A percentile compares a stretch with the other conserved stretches of the same genome.
phyloP scores from a whole-genome alignment of 2,329 filamentous ascomycete species.

The Cryoendolithus antarcticus region DNA sequence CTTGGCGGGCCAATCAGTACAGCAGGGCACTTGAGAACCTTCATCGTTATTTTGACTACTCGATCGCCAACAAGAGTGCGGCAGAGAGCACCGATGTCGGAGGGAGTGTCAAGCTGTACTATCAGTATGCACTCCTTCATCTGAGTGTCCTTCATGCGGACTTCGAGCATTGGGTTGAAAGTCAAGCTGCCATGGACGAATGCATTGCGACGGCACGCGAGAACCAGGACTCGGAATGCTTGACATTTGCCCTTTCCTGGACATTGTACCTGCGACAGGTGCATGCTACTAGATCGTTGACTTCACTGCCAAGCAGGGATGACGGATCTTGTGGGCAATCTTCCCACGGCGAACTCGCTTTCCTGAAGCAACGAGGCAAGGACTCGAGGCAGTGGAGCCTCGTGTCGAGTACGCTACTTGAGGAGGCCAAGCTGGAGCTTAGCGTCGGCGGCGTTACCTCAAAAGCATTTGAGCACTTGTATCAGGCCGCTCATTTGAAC shows the following conservation, averaged over 20 bases:
- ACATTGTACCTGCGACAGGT: constrained; percentile 86
- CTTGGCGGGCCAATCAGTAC: constrained; percentile 85
- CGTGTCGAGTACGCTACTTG: constrained; percentile 70
- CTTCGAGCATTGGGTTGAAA: constrained; percentile 83
- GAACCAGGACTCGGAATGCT: constrained; percentile 79
- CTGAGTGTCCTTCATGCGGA: constrained; percentile 88
- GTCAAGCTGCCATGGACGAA: constrained; percentile 87
- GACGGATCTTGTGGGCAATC: no score
- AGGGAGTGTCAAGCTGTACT: constrained; percentile 64
- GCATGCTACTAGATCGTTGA: constrained; percentile 30
- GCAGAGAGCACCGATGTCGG: constrained; percentile 12
- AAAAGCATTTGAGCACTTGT: constrained; percentile 60
- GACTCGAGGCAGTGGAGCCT: constrained; percentile 78
- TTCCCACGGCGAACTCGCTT: constrained; percentile 61
- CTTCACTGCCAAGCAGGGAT: no score
- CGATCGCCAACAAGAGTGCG: constrained; percentile 27
- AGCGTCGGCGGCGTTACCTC: constrained; percentile 18
- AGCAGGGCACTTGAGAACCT: constrained; percentile 80
- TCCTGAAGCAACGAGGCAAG: constrained; percentile 73
- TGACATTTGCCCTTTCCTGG: constrained; percentile 95
- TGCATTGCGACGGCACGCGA: constrained; percentile 91
- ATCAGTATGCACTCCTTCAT: constrained; percentile 91
- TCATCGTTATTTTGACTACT: constrained; percentile 94
- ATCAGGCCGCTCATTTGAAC: constrained; percentile 69
- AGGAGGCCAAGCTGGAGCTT: constrained; percentile 63